Conservation (phyloP, 2,329 filamentous ascomycete genomes). For the Apiospora malaysiana region DNA sequence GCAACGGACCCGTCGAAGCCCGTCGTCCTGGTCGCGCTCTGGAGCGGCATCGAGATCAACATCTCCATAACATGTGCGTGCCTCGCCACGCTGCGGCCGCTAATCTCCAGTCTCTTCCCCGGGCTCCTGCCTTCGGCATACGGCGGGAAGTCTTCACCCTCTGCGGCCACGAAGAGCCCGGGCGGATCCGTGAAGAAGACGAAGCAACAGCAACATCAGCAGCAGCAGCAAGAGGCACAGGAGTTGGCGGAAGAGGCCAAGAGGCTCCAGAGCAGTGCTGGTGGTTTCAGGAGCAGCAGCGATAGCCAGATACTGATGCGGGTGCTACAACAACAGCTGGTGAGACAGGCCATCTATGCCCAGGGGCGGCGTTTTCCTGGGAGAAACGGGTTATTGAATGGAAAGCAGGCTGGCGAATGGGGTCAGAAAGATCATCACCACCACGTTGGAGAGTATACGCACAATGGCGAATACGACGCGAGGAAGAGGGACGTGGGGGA, state of each 20-base stretch:
- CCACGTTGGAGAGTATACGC: neutral
- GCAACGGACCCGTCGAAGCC: constrained; percentile 26
- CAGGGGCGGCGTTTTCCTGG: neutral
- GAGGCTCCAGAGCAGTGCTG: too few relatives aligned
- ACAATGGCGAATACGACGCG: neutral
- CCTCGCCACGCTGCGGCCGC: constrained; percentile 28
- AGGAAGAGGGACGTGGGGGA: neutral
- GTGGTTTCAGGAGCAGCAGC: too few relatives aligned
- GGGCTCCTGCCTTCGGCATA: constrained; percentile 21
- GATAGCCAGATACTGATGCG: neutral
- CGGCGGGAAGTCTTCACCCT: neutral
- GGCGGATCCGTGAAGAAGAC: neutral
- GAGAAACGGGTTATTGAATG: neutral
- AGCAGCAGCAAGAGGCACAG: neutral
- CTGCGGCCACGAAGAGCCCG: neutral
- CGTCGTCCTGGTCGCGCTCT: constrained; percentile 28
- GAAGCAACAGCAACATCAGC: neutral
- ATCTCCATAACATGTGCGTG: constrained; percentile 30
- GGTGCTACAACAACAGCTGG: neutral
- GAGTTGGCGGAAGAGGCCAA: too few relatives aligned
- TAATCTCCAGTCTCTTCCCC: constrained; percentile 27
- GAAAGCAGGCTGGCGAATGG: neutral
- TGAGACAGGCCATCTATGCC: neutral
- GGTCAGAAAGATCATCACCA: neutral
- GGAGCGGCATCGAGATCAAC: constrained; percentile 31